phyloP scores from a whole-genome alignment of 192 early-diverging fungal genomes.

The Haplosporangium gracile region DNA sequence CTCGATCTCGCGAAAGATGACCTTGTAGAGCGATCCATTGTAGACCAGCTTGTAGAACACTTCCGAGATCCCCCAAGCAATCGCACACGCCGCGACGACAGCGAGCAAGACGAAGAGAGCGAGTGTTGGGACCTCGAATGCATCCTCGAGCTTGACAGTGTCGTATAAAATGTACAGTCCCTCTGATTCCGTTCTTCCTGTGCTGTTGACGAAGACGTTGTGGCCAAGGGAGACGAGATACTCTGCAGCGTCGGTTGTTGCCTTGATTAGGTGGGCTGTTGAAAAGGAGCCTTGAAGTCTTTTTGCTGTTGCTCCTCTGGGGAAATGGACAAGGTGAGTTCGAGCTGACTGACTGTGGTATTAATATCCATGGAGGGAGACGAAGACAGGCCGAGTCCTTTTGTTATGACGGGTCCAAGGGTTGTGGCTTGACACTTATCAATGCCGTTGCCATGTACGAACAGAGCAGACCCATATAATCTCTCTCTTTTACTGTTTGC shows the following conservation, averaged over 20 bases:
- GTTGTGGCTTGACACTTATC: background rate
- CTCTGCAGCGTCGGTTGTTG: too few relatives aligned
- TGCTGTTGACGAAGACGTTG: too few relatives aligned
- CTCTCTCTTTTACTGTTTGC: too few relatives aligned
- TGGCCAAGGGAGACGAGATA: too few relatives aligned
- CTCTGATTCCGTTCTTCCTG: too few relatives aligned
- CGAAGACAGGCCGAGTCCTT: background rate
- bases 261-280: too few relatives aligned
- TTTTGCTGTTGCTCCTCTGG: background rate
- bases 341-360: background rate
- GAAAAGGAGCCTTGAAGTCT: background rate
- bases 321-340: background rate
- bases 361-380: background rate
- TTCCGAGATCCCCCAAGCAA: background rate
- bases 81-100: background rate
- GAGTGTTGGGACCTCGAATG: background rate
- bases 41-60: background rate
- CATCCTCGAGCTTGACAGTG: constrained; percentile 17
- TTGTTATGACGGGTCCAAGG: background rate
- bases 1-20: constrained; percentile 6
- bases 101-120: background rate
- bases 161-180: constrained; percentile 11
- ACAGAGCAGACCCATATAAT: constrained; percentile 6
- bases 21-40: constrained; percentile 2
- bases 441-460: background rate